Evolutionary conservation across 176 grass and related monocot genomes (phyloP), one percentile per base, ranked within the genome.

Genomic region (Rhipidocladum racemiflorum): DNA sequence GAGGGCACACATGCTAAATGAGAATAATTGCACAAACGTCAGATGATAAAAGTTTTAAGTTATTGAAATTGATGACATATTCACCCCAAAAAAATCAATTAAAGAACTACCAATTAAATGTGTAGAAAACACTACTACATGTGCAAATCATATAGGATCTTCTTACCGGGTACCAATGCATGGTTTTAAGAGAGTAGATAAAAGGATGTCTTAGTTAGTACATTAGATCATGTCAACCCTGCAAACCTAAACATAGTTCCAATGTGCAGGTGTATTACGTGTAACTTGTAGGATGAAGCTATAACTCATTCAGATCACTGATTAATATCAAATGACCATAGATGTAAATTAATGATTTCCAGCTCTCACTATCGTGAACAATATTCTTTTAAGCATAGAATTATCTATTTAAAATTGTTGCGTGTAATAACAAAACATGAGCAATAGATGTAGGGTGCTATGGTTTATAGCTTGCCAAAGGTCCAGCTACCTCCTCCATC

Each of bases 401-500:
- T 40, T 2, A 61, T 25, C 9, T 32, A 59, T 42, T 68, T 25
- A 1, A 15, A 60, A 27, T 23, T 9, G 0, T n/a, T n/a, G 4
- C n/a, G 32, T 60, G 35, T 53, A 69, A 24, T 0, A 46, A 29
- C 3, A 71, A 3, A 59, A 40, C 9, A 39, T 6, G 18, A 77
- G 35, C 65, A 48, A 28, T 28, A 88, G 16, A 64, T 57, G 21
- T 29, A 75, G n/a, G 8, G 7, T 38, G 69, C 20, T n/a, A 24
- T 21, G 43, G 13, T n/a, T 70, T 83, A 30, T 40, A 65, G 42
- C 74, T 88, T 86, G 91, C 91, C 88, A 94, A 78, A 81, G 92
- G 92, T n/a, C 69, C 83, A 35, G 86, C 74, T 65, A 94, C 86
- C 65, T 91, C 92, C 68, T 87, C 83, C 72, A 75, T 83, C 70